Evolutionary conservation across 2,329 filamentous ascomycete species (phyloP).

Genomic region (Colletotrichum liriopes): DNA sequence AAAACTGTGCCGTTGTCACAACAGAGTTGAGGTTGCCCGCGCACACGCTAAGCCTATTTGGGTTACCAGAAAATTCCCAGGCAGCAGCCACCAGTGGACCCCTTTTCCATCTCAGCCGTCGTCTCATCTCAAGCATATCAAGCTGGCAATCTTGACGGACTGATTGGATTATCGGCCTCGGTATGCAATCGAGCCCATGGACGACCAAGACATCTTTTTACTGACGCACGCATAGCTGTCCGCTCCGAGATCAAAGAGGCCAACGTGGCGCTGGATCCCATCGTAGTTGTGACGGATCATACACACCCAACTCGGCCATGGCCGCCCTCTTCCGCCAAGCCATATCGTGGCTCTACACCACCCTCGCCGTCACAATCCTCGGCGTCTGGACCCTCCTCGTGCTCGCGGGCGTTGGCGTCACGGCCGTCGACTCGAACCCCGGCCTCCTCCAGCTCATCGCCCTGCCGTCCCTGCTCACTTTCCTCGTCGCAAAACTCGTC

Average conservation of each 20-base stretch:
- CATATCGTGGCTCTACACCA: constrained; percentile 36
- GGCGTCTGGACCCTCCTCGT: constrained; percentile 29
- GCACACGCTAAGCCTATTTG: background rate
- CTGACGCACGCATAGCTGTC: background rate
- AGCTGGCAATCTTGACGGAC: background rate
- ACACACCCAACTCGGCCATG: background rate
- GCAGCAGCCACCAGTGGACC: background rate
- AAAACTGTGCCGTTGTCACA: background rate
- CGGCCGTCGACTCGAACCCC: constrained; percentile 11
- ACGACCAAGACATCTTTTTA: too few species aligned
- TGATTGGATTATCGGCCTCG: background rate
- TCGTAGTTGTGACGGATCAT: too few species aligned
- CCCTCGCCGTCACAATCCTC: constrained; percentile 30
- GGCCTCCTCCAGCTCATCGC: constrained; percentile 37
- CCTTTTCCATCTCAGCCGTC: background rate
- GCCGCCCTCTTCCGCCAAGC: constrained; percentile 31
- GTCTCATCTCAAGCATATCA: background rate
- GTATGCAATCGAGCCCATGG: background rate
- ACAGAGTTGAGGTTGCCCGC: background rate
- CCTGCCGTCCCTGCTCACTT: constrained; percentile 35
- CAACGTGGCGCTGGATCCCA: background rate
- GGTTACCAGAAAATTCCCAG: background rate
- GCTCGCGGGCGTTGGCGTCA: constrained; percentile 16
- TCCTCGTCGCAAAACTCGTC: constrained; percentile 37
- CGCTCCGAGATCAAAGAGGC: background rate